Evolutionary conservation across 306 rosid genomes (phyloP), one percentile per base, ranked within the genome.

Genomic region (Rubus idaeus): DNA sequence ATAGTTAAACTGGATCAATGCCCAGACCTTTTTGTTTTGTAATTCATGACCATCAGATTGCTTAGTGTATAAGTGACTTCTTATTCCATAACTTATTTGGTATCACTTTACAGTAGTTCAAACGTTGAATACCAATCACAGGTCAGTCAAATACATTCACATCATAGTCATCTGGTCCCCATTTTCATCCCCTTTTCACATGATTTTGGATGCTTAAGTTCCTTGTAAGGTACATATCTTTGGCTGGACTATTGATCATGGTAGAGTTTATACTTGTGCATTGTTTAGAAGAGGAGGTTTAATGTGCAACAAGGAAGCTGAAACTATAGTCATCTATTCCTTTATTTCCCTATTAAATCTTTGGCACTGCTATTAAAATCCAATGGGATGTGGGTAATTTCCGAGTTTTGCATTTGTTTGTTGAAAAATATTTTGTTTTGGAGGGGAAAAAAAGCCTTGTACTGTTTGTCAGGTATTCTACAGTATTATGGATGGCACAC

Each of bases 221-320:
- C 47, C 71, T 41, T n/a, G 71, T 8, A 42, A 41, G 50, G 30
- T 41, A 41, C 14, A 41, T n/a, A 8, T 66, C 5, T n/a, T 16
- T 18, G 37, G 16, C 51, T 39, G 37, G 39, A 72, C 11, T 57
- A 73, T 57, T 55, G 11, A 40, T 73, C 55, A 73, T 41, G 51
- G 16, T 73, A 62, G 77, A 42, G 66, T 52, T 16, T 39, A 52
- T 72, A 52, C 37, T n/a, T n/a, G 50, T 39, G 13, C 75, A 72
- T 72, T 72, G 42, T 55, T 73, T 18, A 4, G 3, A 52, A 8
- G 18, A 64, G 8, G 52, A 42, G 17, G 68, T n/a, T 61, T 57
- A 17, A 17, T 65, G 17, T 58, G 56, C 55, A 41, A 21, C 2
- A 44, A 73, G 30, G 42, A 74, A 44, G 44, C 68, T 44, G 26